Conservation (phyloP, 805 yeast species). For the Ogataea allantospora region DNA sequence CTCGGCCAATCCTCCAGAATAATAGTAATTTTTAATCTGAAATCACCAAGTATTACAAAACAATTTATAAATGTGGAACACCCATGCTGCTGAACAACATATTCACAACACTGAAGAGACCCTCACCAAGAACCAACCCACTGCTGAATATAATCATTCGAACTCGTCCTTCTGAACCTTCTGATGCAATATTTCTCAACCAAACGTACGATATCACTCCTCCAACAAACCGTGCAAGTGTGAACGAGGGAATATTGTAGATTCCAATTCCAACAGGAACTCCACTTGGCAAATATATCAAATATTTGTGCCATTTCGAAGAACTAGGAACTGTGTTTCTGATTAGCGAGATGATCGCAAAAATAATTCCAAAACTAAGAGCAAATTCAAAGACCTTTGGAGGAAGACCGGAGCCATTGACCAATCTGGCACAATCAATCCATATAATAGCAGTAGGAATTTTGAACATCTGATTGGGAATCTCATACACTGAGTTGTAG, state of each 20-base stretch:
- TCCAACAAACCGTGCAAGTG: constrained; percentile 89
- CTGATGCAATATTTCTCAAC: constrained; percentile 37
- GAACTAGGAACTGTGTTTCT: constrained; percentile 50
- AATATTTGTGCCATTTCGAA: constrained; percentile 32
- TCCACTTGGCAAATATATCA: constrained; percentile 79
- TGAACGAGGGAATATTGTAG: constrained; percentile 90
- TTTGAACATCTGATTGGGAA: constrained; percentile 79
- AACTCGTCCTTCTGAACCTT: constrained; percentile 45
- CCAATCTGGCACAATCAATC: constrained; percentile 93
- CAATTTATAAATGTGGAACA: constrained; percentile 52
- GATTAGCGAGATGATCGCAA: constrained; percentile 66
- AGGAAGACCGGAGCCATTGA: constrained; percentile 89
- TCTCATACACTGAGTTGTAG: constrained; percentile 77
- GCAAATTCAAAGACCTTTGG: constrained; percentile 66
- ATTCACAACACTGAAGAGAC: constrained; percentile 77
- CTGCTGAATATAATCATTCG: constrained; percentile 83
- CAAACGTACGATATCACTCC: constrained; percentile 67
- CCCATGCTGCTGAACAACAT: constrained; percentile 73
- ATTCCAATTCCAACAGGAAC: constrained; percentile 97
- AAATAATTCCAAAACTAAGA: constrained; percentile 58
- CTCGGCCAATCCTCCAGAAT: constrained; percentile 37
- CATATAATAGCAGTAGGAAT: constrained; percentile 95
- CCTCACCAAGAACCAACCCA: constrained; percentile 93
- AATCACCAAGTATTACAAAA: not conserved
- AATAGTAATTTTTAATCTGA: not conserved